phyloP scores from a whole-genome alignment of 805 yeast species.

The Metschnikowia henanensis region DNA sequence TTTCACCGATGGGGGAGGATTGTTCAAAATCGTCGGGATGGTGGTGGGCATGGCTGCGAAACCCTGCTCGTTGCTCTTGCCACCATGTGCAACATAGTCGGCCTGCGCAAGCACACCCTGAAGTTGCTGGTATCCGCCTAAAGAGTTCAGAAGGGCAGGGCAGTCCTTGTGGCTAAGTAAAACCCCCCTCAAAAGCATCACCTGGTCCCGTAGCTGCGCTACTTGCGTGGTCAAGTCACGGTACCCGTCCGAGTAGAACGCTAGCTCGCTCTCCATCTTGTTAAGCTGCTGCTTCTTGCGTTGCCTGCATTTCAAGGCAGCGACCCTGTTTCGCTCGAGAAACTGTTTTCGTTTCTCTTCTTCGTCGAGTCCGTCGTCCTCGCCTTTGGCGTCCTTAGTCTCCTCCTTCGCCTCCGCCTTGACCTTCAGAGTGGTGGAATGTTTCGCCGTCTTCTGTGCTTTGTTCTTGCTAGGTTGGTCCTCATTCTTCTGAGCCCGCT shows the following conservation, averaged over 20 bases:
- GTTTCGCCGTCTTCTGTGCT: constrained; percentile 13
- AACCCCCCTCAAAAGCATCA: constrained; percentile 48
- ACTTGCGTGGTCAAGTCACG: constrained; percentile 61
- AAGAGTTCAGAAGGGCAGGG: constrained; percentile 35
- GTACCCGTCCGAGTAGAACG: constrained; percentile 69
- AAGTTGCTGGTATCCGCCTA: constrained; percentile 49
- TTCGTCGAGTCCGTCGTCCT: constrained; percentile 19
- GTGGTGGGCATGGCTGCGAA: constrained; percentile 37
- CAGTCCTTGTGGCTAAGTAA: constrained; percentile 54
- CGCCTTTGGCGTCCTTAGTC: constrained; percentile 5
- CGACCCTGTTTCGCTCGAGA: constrained; percentile 88
- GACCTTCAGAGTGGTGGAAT: constrained; percentile 6
- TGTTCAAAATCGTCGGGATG: constrained; percentile 38
- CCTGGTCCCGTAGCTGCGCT: constrained; percentile 56
- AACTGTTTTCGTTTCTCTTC: constrained; percentile 64
- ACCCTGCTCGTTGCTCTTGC: constrained; percentile 23
- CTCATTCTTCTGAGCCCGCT: constrained; percentile 3
- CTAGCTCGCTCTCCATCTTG: constrained; percentile 78
- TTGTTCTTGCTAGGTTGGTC: constrained; percentile 7
- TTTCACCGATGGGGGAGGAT: neutral
- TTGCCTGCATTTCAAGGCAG: constrained; percentile 94
- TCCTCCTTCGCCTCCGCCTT: constrained; percentile 12
- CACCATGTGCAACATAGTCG: constrained; percentile 28
- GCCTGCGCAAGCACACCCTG: constrained; percentile 41
- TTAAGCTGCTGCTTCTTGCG: constrained; percentile 87